Base-by-base conservation (phyloP, 805 yeast species). In the Teunomyces aglyptinius region DNA sequence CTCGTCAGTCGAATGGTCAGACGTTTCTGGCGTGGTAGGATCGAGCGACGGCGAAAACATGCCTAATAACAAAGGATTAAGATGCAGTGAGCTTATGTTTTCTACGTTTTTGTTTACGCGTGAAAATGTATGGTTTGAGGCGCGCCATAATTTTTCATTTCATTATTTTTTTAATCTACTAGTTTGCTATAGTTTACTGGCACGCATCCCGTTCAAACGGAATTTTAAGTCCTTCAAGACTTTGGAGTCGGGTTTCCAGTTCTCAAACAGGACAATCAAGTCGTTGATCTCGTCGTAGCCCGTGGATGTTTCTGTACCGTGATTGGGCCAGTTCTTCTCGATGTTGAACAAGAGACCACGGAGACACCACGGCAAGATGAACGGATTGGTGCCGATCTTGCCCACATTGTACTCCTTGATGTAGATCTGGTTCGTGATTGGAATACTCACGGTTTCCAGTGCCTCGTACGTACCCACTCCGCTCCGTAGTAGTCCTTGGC, bases 291-390 rank as follows among this genome's bases (percentile, higher is more conserved):
- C 89, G 8, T 72, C 70, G n/a, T 72, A 60, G 36, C 73, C 78
- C 32, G 64, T 64, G 8, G 33, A 31, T 8, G 15, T 13, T 31
- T 31, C 33, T 1, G 11, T 2, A 5, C 33, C 18, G 18, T 15
- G 11, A 41, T 63, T 64, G 16, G 78, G 71, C 65, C 75, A 67
- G 51, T 71, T 76, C 50, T 63, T 73, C 48, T 75, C 77, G 0
- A 84, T 76, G 53, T 71, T 96, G 52, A 80, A 83, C 26, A 90
- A 65, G 38, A 92, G 68, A 0, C 97, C 96, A 38, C 96, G 70
- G 68, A 90, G 79, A 57, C 95, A 86, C 97, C 97, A 92, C 1
- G 98, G 98, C 32, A 92, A 68, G 48, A 86, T 82, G 58, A 79
- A 92, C 0, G 97, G 97, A 63, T 92, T 91, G 22, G 79, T 70